Conservation (phyloP, 2,329 filamentous ascomycete species). For the Penicillium sp. region DNA sequence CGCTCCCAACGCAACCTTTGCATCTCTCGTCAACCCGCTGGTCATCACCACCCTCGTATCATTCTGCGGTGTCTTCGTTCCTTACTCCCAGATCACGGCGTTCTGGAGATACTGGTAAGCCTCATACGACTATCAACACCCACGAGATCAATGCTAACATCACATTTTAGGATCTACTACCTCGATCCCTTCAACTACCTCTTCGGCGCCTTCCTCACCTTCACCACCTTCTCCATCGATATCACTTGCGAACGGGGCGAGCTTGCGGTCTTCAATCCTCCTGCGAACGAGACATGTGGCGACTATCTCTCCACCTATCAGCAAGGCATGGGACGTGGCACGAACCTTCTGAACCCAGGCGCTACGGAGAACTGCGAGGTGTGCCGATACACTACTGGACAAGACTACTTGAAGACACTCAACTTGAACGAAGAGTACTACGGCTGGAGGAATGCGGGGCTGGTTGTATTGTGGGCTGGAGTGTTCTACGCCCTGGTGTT, state of each 20-base stretch:
- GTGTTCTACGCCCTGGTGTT: slow-evolving; percentile 15
- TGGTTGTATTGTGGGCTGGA: slow-evolving; percentile 12
- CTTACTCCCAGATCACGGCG: slow-evolving; percentile 8
- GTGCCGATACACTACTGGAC: slow-evolving; percentile 17
- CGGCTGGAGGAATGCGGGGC: slow-evolving; percentile 18
- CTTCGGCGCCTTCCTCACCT: slow-evolving; percentile 5
- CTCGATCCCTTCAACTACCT: slow-evolving; percentile 16
- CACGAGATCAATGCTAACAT: neutral
- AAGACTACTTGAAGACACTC: slow-evolving; percentile 17
- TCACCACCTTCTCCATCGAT: slow-evolving; percentile 5
- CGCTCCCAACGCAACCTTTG: slow-evolving; percentile 16
- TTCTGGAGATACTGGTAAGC: slow-evolving; percentile 18
- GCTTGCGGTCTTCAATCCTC: slow-evolving; percentile 8
- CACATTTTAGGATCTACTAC: slow-evolving; percentile 7
- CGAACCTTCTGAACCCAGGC: slow-evolving; percentile 43
- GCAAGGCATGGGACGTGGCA: slow-evolving; percentile 8
- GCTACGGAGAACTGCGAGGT: slow-evolving; percentile 46
- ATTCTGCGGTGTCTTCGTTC: slow-evolving; percentile 17
- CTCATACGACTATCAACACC: slow-evolving; percentile 1
- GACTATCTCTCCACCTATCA: slow-evolving; percentile 12
- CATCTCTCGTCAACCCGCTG: slow-evolving; percentile 10
- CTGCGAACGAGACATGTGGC: slow-evolving; percentile 4
- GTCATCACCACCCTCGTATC: slow-evolving; percentile 14
- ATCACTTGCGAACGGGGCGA: slow-evolving; percentile 2
- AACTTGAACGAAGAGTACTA: slow-evolving; percentile 16